Evolutionary conservation across 805 yeast genomes (phyloP).

Genomic region (Yamadazyma tumulicola): DNA sequence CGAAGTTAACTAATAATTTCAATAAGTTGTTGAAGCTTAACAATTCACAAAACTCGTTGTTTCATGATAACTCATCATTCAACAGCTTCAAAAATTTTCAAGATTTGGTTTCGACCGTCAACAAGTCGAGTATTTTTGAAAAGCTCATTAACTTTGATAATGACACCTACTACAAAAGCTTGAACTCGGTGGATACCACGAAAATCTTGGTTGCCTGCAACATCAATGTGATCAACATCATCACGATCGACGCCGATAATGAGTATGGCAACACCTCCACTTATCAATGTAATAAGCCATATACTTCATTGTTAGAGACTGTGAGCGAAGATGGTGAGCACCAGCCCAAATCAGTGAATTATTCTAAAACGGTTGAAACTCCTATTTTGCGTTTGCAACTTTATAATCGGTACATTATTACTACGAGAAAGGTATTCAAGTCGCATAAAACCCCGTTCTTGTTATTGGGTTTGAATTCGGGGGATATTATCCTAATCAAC

Average conservation of each 20-base stretch:
- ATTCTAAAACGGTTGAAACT: constrained; percentile 36
- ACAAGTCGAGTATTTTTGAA: constrained; percentile 7
- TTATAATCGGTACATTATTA: constrained; percentile 31
- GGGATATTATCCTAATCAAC: constrained; percentile 65
- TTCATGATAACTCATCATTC: constrained; percentile 1
- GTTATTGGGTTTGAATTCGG: constrained; percentile 59
- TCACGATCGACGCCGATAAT: constrained; percentile 30
- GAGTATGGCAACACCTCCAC: constrained; percentile 21
- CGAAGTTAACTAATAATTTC: constrained; percentile 31
- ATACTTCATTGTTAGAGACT: constrained; percentile 18
- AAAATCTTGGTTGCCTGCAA: constrained; percentile 44
- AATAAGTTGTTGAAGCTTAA: constrained; percentile 21
- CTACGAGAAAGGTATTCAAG: constrained; percentile 33
- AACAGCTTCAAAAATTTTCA: constrained; percentile 4
- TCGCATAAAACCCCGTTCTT: constrained; percentile 41
- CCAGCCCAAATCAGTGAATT: constrained; percentile 4
- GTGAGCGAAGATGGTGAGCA: constrained; percentile 2
- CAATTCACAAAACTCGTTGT: background rate
- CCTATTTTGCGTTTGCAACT: constrained; percentile 46
- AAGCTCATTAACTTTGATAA: constrained; percentile 9
- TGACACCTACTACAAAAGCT: constrained; percentile 5
- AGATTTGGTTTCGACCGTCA: constrained; percentile 7
- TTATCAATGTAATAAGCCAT: constrained; percentile 17
- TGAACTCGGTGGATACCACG: constrained; percentile 7
- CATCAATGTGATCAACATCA: constrained; percentile 47